These are phyloP conservation scores for Isabelozyma gotoi DNA, from an alignment of 805 yeast genomes.

Conservation along the genomic window DNA sequence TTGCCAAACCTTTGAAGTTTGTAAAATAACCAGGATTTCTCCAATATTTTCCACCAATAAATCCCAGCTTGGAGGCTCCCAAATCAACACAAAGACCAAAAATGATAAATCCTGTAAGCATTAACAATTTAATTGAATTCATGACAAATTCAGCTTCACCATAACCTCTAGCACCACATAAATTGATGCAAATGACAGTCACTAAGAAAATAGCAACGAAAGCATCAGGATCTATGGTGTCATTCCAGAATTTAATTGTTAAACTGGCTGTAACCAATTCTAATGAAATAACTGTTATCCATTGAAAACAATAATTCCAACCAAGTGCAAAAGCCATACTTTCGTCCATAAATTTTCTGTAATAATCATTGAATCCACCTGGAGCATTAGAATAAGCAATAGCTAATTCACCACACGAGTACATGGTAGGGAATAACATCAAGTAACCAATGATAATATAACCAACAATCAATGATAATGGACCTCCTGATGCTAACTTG, in stretches of 20 bases:
- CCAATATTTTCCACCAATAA: constrained; percentile 44
- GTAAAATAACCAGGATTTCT: constrained; percentile 30
- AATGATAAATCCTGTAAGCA: constrained; percentile 26
- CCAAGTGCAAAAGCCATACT: constrained; percentile 38
- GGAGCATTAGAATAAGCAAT: constrained; percentile 24
- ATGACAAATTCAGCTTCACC: constrained; percentile 29
- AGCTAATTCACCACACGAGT: constrained; percentile 26
- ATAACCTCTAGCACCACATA: constrained; percentile 26
- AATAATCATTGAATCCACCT: constrained; percentile 29
- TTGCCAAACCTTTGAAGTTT: constrained; percentile 28
- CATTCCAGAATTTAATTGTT: constrained; percentile 25
- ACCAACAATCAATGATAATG: constrained; percentile 12
- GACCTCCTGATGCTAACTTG: constrained; percentile 24
- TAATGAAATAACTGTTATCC: constrained; percentile 22
- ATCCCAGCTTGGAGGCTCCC: constrained; percentile 20
- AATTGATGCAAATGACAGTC: constrained; percentile 19
- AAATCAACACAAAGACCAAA: constrained; percentile 27
- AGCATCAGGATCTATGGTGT: constrained; percentile 15
- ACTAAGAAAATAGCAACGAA: constrained; percentile 24
- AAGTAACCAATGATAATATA: constrained; percentile 17
- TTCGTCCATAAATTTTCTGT: constrained; percentile 33
- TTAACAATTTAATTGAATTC: constrained; percentile 22
- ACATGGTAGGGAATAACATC: constrained; percentile 24
- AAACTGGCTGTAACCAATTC: constrained; percentile 26
- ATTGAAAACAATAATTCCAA: constrained; percentile 37